Base-by-base conservation (phyloP, 768 basidiomycete genomes). In the Auricularia sp. region DNA sequence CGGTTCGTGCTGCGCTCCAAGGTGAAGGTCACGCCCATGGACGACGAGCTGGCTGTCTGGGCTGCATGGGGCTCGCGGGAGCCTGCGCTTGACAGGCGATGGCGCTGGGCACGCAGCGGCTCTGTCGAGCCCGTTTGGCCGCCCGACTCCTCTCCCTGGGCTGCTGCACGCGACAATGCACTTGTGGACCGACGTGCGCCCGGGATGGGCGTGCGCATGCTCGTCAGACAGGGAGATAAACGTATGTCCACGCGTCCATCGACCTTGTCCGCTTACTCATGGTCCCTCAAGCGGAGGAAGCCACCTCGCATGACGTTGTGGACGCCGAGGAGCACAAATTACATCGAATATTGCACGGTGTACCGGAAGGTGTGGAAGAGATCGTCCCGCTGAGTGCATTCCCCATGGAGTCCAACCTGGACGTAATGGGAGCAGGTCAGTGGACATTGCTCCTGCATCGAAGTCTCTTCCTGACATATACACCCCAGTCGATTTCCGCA, bases 361-460 rank as follows among this genome's bases (percentile, higher is more conserved):
- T 98, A 3, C 91, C 97, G 1, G 97, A 99, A 78, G 94, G 95
- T 0, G 77, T 76, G 11, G 71, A 72, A 0, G 97, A 99, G 71
- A 88, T 97, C 2, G 74, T 77, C 16, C 87, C 92, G 14, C 80
- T 86, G 71, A 83, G 87, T 8, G 84, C 92, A 0, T 87, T 98
- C 67, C 97, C 97, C 3, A 88, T 98, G 79, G 96, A 99, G 67
- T 93, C 91, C 6, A 93, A 95, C 74, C 76, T 98, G 69, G 97
- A 99, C 72, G 77, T 90, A 51, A 98, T 98, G 90, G 93, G 94
- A 61, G 96, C 86, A 71, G 77, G 95, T 97, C 70, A 75, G 89
- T 80, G 29, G 29, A 2, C 29, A 29, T 29, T 29, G 29, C 29
- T 3, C 2, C 18, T 44, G 43, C 43, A 10, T 44, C 43, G 43